Evolutionary conservation across 2,329 filamentous ascomycete species (phyloP).

Genomic region (Colletotrichum tamarilloi): DNA sequence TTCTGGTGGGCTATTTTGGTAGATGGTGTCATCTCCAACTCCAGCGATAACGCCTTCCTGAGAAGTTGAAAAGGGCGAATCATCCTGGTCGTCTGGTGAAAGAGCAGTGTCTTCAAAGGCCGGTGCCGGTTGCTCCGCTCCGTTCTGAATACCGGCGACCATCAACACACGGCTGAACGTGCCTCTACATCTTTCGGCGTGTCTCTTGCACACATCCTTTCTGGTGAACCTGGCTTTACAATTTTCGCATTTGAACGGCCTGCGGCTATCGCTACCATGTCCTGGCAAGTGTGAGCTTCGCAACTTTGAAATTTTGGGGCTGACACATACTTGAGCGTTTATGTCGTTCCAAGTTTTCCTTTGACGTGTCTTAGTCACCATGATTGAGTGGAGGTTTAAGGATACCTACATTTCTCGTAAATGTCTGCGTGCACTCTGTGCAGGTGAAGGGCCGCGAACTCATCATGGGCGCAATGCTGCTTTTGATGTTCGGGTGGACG

Average conservation of each 20-base stretch:
- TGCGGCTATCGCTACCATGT: conserved; percentile 37
- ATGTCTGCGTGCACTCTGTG: conserved; percentile 35
- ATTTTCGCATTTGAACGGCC: conserved; percentile 36
- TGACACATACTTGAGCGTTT: conserved; percentile 36
- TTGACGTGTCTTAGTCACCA: not conserved
- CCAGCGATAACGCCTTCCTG: not conserved
- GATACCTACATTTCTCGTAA: conserved; percentile 35
- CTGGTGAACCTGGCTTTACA: conserved; percentile 37
- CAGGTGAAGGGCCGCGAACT: conserved; percentile 36
- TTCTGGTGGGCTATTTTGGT: not conserved
- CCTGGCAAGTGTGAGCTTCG: conserved; percentile 27
- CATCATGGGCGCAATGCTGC: conserved; percentile 13
- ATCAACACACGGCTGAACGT: conserved; percentile 1
- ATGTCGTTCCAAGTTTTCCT: conserved; percentile 40
- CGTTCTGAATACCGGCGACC: not conserved
- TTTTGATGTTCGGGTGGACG: not conserved
- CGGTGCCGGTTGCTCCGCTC: not conserved
- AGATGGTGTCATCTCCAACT: not conserved
- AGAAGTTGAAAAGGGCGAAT: not conserved
- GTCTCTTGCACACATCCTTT: conserved; percentile 38
- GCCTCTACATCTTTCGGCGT: conserved; percentile 33
- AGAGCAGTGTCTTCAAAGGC: not conserved
- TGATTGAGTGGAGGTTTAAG: not conserved
- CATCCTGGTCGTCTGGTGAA: not conserved
- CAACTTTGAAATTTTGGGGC: not conserved